Percentiles rank a stretch among this genome's conserved stretches.
These are phyloP conservation scores for Zalerion maritima DNA, from an alignment of 495 filamentous ascomycete genomes.

Conservation along the genomic window DNA sequence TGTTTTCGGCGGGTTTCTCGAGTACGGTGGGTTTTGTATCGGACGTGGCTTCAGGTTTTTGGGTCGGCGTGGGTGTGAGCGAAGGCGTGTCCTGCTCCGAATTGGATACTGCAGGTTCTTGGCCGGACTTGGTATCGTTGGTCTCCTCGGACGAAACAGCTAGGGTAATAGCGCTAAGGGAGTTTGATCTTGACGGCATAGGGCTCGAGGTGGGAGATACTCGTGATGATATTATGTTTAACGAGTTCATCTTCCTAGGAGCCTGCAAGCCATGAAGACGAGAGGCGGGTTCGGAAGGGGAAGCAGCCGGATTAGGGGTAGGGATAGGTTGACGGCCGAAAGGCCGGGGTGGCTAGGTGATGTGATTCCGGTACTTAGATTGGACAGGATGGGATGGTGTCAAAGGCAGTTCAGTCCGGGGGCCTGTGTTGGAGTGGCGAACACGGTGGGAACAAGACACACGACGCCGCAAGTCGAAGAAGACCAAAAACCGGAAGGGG, in stretches of 20 bases:
- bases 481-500: no score
- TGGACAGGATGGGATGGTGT: no score
- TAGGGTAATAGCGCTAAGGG: constrained; percentile 40
- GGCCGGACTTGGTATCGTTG: constrained; percentile 19
- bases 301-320: no score
- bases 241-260: constrained; percentile 76
- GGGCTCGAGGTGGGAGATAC: constrained; percentile 47
- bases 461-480: no score
- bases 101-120: constrained; percentile 22
- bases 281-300: constrained; percentile 13
- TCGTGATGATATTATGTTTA: constrained; percentile 85
- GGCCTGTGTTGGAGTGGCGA: no score
- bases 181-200: constrained; percentile 48
- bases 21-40: constrained; percentile 12
- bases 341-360: neutral
- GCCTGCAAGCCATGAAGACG: constrained; percentile 38
- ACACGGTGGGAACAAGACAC: no score
- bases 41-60: constrained; percentile 16
- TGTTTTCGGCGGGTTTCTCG: constrained; percentile 7
- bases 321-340: neutral
- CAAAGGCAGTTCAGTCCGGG: no score
- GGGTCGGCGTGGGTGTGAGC: constrained; percentile 20
- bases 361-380: constrained; percentile 1
- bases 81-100: constrained; percentile 8
- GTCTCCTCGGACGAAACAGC: constrained; percentile 30